A percentile compares a stretch with the other conserved stretches of the same genome.
phyloP scores from a whole-genome alignment of 768 basidiomycete genomes.

The Russula emetica region DNA sequence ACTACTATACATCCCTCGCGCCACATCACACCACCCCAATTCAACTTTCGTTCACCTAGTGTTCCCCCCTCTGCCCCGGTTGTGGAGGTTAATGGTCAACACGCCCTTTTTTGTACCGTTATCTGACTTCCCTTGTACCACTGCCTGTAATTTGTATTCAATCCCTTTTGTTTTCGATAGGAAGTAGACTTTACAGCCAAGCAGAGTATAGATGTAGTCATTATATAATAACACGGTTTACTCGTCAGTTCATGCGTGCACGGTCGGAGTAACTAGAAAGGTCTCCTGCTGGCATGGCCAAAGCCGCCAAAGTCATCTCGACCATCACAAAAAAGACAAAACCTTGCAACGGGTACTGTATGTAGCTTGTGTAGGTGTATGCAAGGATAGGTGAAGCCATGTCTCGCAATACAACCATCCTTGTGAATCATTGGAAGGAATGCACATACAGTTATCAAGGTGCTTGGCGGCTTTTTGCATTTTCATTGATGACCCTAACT shows the following conservation, averaged over 20 bases:
- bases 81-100: slow-evolving; percentile 1
- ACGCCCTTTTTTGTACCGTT: background rate
- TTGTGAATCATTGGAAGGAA: too few species aligned
- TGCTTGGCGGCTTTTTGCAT: too few species aligned
- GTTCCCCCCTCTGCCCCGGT: background rate
- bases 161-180: background rate
- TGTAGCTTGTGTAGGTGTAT: too few species aligned
- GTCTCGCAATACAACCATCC: too few species aligned
- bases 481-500: too few species aligned
- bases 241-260: background rate
- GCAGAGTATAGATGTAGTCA: background rate
- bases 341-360: too few species aligned
- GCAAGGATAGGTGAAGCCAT: too few species aligned
- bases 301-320: too few species aligned
- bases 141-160: background rate
- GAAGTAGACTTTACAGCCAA: background rate
- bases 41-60: background rate
- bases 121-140: background rate
- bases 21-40: background rate
- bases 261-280: background rate
- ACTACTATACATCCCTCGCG: background rate
- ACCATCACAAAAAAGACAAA: too few species aligned
- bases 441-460: too few species aligned
- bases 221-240: background rate
- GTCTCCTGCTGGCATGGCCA: too few species aligned